Evolutionary conservation across 768 basidiomycete genomes (phyloP), one percentile per base, ranked within the genome.

Genomic region (Pisolithus orientalis): DNA sequence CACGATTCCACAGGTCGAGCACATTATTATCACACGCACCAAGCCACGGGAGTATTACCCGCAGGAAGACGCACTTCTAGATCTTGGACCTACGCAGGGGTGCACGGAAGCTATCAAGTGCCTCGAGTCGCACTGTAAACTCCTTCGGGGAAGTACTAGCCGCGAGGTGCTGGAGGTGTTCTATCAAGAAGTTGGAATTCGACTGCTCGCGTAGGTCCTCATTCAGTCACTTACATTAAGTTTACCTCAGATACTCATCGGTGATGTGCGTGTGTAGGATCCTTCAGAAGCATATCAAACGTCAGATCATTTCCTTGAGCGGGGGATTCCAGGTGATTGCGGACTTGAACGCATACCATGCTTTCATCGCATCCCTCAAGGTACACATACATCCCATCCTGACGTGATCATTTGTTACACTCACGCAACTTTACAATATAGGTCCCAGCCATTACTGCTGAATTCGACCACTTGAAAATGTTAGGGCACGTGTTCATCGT

Each of bases 131-230:
- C 96, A 99, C 67, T 95, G 94, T 63, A 87, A 86, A 57, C 75
- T 98, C 45, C 71, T 99, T 47, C 88, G 87, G 57, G 95, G 94
- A 0, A 96, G 90, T 57, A 95, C 95, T 45, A 94, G 87, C 64
- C 89, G 91, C 66, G 95, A 98, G 59, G 94, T 98, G 3, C 72
- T 99, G 32, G 96, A 98, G 63, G 95, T 99, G 4, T 98, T 99
- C 68, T 92, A 97, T 66, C 90, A 94, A 69, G 96, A 99, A 69
- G 89, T 99, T 44, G 95, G 95, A 5, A 85, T 96, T 53, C 83
- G 96, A 37, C 66, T 94, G 9, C 84, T 91, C 59, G 82, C 77
- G 92, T 93, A 51, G 59, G 86, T 76, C 14, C 56, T 71, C 34
- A 67, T 67, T 27, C 59, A 56, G 69, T 70, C 46, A 34, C 58